phyloP scores from a whole-genome alignment of 2,329 filamentous ascomycete genomes.

The Tolypocladium paradoxum region DNA sequence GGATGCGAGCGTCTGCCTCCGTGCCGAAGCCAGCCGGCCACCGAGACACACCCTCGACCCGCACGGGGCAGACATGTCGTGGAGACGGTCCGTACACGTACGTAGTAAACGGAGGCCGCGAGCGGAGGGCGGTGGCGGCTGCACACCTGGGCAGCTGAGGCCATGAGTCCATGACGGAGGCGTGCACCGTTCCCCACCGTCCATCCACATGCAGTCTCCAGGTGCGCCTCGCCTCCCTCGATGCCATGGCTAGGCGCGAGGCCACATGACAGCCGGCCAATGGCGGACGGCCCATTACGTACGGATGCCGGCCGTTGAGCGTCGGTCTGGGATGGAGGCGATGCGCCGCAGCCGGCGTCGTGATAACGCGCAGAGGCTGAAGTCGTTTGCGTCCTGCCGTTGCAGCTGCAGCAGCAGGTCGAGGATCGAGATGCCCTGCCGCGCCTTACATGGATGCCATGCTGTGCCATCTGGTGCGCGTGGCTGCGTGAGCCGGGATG shows the following conservation, averaged over 20 bases:
- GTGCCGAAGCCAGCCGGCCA: background rate
- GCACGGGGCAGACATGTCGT: background rate
- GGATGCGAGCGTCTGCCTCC: background rate
- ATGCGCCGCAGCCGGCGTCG: background rate
- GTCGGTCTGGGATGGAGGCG: background rate
- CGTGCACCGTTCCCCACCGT: background rate
- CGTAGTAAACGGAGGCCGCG: too few relatives aligned
- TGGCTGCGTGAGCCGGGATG: background rate
- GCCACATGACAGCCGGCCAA: slow-evolving; percentile 6
- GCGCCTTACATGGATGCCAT: background rate
- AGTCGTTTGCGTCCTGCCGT: background rate
- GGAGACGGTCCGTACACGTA: background rate
- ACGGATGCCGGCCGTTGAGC: background rate
- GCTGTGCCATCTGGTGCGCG: background rate
- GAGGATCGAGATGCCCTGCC: background rate
- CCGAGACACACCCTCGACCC: background rate
- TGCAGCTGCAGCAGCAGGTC: background rate
- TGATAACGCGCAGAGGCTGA: background rate
- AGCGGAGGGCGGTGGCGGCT: background rate
- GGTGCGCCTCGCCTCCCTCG: background rate
- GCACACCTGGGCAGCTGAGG: too few relatives aligned
- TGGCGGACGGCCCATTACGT: slow-evolving; percentile 5
- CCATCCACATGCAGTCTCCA: background rate
- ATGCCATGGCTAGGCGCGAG: background rate
- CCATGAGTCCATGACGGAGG: background rate